Conservation (phyloP, 225 moss, liverwort and hornwort species). For the Straminergon stramineum region DNA sequence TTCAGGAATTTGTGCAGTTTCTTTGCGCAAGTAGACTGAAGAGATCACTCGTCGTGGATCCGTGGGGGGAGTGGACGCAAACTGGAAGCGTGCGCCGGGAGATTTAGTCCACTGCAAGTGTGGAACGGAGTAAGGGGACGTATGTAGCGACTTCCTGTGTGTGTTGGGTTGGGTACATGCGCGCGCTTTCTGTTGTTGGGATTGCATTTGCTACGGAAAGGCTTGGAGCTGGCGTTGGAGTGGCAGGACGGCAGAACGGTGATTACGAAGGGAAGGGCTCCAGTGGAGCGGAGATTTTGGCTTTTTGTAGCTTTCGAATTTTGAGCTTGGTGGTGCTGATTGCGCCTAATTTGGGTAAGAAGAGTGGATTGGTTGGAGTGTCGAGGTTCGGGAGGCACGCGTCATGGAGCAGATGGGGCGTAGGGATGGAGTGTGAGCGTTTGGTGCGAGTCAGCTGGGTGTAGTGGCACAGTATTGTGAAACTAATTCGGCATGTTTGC, state of each 20-base stretch:
- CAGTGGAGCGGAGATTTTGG: not conserved
- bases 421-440: not conserved
- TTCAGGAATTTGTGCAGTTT: not conserved
- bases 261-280: not conserved
- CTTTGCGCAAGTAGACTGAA: not conserved
- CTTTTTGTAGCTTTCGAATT: not conserved
- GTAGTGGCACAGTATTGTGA: not conserved
- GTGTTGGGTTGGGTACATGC: not conserved
- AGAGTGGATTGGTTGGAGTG: not conserved
- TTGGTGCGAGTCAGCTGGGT: not conserved
- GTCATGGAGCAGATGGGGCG: not conserved
- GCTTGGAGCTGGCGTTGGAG: not conserved
- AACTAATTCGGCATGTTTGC: slow-evolving; percentile 5
- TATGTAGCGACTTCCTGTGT: not conserved
- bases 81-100: not conserved
- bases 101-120: not conserved
- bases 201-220: not conserved
- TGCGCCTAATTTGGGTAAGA: not conserved
- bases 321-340: not conserved
- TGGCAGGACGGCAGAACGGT: not conserved
- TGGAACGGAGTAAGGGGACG: not conserved
- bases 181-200: not conserved
- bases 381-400: not conserved
- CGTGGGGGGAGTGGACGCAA: not conserved
- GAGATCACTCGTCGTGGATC: not conserved